Percentiles rank a stretch among this genome's conserved stretches.
These are phyloP conservation scores for Endothia cerciana DNA, from an alignment of 2,329 filamentous ascomycete genomes.

Conservation along the genomic window DNA sequence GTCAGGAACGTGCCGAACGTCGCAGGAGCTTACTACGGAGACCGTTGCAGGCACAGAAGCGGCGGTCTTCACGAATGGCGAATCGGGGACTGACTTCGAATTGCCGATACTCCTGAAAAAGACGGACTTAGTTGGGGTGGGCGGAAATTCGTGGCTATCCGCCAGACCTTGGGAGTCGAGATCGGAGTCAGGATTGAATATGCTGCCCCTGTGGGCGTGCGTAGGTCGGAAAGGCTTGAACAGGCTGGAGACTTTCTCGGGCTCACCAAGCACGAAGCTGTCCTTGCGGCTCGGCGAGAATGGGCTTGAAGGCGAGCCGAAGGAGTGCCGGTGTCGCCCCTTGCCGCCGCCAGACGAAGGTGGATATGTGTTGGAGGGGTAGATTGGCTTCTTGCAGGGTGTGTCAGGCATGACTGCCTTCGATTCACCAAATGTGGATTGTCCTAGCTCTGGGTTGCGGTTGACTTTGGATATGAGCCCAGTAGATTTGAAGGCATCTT, in stretches of 20 bases:
- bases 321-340: slow-evolving; percentile 70
- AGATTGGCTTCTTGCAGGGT: slow-evolving; percentile 85
- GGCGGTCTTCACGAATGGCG: slow-evolving; percentile 31
- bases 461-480: slow-evolving; percentile 95
- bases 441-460: slow-evolving; percentile 71
- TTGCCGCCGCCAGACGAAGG: slow-evolving; percentile 61
- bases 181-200: slow-evolving; percentile 81
- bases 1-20: slow-evolving; percentile 34
- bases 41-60: slow-evolving; percentile 41
- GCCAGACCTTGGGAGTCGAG: slow-evolving; percentile 44
- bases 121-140: slow-evolving; percentile 83
- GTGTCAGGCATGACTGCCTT: slow-evolving; percentile 86
- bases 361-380: slow-evolving; percentile 69
- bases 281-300: slow-evolving; percentile 48
- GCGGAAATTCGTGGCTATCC: slow-evolving; percentile 75
- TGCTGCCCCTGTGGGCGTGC: slow-evolving; percentile 64
- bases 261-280: slow-evolving; percentile 55
- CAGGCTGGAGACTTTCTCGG: slow-evolving; percentile 66
- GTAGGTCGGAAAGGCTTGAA: slow-evolving; percentile 69
- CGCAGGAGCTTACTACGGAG: slow-evolving; percentile 43
- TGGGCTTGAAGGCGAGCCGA: slow-evolving; percentile 80
- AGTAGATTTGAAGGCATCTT: slow-evolving; percentile 90
- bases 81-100: slow-evolving; percentile 27
- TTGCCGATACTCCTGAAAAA: slow-evolving; percentile 43
- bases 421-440: slow-evolving; percentile 49